phyloP scores from a whole-genome alignment of 306 rosid genomes.

The Coriaria nepalensis region DNA sequence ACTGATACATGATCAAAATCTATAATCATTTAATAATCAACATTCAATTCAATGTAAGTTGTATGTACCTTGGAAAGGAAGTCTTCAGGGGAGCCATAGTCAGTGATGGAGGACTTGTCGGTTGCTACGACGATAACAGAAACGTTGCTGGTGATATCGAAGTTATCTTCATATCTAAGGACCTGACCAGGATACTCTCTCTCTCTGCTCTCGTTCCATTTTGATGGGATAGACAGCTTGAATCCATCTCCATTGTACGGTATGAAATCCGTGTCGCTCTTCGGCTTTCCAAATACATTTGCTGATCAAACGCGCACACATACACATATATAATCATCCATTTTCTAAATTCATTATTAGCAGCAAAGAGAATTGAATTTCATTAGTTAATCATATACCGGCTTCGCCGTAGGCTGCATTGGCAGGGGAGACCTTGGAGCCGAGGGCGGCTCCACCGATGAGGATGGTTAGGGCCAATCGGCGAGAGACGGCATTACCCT shows the following conservation, averaged over 20 bases:
- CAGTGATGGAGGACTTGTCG: constrained; percentile 73
- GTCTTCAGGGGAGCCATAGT: constrained; percentile 68
- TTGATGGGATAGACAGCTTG: constrained; percentile 67
- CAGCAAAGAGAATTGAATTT: not conserved
- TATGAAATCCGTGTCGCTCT: constrained; percentile 63
- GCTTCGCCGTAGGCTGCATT: constrained; percentile 96
- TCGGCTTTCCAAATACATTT: constrained; percentile 94
- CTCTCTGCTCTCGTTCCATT: constrained; percentile 97
- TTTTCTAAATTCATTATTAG: not conserved
- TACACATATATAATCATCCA: constrained; percentile 12
- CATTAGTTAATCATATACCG: constrained; percentile 23
- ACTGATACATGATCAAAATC: not conserved
- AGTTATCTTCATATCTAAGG: constrained; percentile 87
- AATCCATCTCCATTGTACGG: constrained; percentile 75
- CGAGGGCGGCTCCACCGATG: constrained; percentile 77
- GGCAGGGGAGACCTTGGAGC: constrained; percentile 78
- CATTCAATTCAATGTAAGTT: too few species aligned
- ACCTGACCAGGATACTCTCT: constrained; percentile 72
- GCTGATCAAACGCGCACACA: constrained; percentile 45
- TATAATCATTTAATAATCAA: too few species aligned
- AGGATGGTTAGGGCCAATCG: constrained; percentile 77
- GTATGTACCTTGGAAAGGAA: constrained; percentile 52
- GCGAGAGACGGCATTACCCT: constrained; percentile 46
- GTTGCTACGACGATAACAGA: constrained; percentile 58
- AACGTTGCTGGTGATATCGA: constrained; percentile 50